A percentile compares a stretch with the other conserved stretches of the same genome.
Conservation (phyloP, 345 rosid genomes). For the Citropsis articulata region DNA sequence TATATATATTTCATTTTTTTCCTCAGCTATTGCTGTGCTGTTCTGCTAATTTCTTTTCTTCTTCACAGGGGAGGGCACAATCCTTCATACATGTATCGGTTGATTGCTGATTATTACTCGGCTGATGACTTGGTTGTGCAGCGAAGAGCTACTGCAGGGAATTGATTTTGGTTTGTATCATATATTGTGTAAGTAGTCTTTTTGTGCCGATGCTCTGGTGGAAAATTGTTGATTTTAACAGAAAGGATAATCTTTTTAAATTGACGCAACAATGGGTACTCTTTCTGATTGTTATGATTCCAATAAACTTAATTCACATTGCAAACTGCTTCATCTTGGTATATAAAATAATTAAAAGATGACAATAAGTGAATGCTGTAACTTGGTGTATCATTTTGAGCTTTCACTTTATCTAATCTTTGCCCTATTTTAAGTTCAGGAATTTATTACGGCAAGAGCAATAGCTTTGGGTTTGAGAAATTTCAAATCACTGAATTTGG, state of each 20-base stretch:
- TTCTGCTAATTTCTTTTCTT: not conserved
- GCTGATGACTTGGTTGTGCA: slow-evolving; percentile 91
- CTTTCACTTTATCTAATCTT: not conserved
- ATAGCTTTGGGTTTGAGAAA: not conserved
- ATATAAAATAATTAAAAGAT: not conserved
- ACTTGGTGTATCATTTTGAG: not conserved
- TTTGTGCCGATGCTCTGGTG: not conserved
- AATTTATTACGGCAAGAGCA: not conserved
- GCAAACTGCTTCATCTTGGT: not conserved
- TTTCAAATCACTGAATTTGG: not conserved
- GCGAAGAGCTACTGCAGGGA: slow-evolving; percentile 37
- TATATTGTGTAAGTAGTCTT: slow-evolving; percentile 14
- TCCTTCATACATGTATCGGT: slow-evolving; percentile 95
- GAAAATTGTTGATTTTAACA: not conserved
- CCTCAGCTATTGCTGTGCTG: not conserved
- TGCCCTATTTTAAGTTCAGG: not conserved
- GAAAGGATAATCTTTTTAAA: not conserved
- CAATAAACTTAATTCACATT: not conserved
- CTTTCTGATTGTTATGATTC: not conserved
- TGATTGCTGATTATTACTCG: slow-evolving; percentile 94
- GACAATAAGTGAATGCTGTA: not conserved
- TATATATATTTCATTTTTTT: not conserved
- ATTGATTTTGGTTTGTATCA: slow-evolving; percentile 16
- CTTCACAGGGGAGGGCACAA: slow-evolving; percentile 92
- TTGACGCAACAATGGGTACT: not conserved